phyloP scores from a whole-genome alignment of 139 green algal genomes.

The Chlorella sorokiniana region DNA sequence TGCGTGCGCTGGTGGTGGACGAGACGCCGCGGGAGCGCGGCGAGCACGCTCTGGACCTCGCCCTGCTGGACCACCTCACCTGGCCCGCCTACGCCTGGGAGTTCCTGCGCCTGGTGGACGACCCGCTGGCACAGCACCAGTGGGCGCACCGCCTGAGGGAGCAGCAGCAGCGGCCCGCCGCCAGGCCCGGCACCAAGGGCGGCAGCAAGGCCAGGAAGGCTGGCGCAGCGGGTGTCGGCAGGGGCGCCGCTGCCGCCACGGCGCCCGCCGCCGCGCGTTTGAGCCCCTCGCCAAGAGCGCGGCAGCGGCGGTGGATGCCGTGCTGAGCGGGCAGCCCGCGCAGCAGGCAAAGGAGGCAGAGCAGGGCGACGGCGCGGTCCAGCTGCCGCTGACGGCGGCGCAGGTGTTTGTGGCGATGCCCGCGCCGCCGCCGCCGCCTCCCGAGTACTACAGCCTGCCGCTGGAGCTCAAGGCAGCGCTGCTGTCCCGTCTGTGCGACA shows the following conservation, averaged over 20 bases:
- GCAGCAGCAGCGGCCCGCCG: not conserved
- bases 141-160: conserved; percentile 20
- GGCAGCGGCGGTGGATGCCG: conserved; percentile 3
- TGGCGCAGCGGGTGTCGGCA: not conserved
- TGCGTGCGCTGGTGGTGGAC: conserved; percentile 58
- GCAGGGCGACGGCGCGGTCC: too few species aligned
- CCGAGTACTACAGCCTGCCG: conserved; percentile 61
- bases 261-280: not conserved
- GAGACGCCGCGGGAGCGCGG: conserved; percentile 50
- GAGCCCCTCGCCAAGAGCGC: not conserved
- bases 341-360: not conserved
- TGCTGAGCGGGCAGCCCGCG: not conserved
- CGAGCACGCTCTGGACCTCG: conserved; percentile 49
- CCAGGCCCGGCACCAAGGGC: not conserved
- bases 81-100: conserved; percentile 82
- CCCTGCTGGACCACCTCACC: conserved; percentile 65
- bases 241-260: not conserved
- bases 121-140: conserved; percentile 33
- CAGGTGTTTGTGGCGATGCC: not conserved
- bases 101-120: conserved; percentile 54
- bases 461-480: conserved; percentile 51
- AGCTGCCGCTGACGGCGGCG: not conserved
- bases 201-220: conserved; percentile 5
- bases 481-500: conserved; percentile 56
- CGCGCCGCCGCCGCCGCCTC: conserved; percentile 5